Conservation (phyloP, 768 basidiomycete genomes). For the Lenzites betulinus region DNA sequence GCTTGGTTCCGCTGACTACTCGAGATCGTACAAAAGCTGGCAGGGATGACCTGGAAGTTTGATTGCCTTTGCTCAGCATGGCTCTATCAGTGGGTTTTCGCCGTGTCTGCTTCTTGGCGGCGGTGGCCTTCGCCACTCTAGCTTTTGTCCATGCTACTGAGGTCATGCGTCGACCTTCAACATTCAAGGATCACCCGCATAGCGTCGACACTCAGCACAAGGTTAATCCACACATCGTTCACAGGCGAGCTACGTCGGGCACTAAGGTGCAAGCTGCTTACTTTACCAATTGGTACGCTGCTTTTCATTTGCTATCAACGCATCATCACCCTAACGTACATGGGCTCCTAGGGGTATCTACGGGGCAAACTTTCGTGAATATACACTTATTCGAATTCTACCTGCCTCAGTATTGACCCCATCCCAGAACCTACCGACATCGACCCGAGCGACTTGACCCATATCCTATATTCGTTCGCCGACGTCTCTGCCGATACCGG, state of each 20-base stretch:
- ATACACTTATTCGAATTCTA: too few species aligned
- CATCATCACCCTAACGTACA: background rate
- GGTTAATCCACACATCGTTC: conserved; percentile 42
- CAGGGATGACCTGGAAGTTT: too few species aligned
- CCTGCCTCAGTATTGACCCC: background rate
- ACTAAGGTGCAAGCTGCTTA: conserved; percentile 42
- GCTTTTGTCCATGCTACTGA: conserved; percentile 40
- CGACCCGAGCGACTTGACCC: conserved; percentile 59
- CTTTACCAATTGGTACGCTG: conserved; percentile 54
- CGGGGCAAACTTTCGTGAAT: conserved; percentile 35
- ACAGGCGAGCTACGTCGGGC: conserved; percentile 35
- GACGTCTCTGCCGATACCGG: conserved; percentile 67
- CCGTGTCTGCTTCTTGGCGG: conserved; percentile 19
- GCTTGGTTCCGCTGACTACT: background rate
- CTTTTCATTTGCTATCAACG: background rate
- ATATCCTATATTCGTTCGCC: conserved; percentile 81
- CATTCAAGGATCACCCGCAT: conserved; percentile 45
- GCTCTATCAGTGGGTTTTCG: conserved; percentile 16
- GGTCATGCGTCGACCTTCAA: conserved; percentile 54
- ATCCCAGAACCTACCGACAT: conserved; percentile 64
- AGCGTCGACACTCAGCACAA: conserved; percentile 33
- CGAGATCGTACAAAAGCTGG: conserved; percentile 13
- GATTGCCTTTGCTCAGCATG: conserved; percentile 17
- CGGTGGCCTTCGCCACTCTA: conserved; percentile 20
- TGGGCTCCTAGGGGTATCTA: conserved; percentile 30